Base-by-base conservation (phyloP, 208 protist species). In the Trypanosoma platydactyli region DNA sequence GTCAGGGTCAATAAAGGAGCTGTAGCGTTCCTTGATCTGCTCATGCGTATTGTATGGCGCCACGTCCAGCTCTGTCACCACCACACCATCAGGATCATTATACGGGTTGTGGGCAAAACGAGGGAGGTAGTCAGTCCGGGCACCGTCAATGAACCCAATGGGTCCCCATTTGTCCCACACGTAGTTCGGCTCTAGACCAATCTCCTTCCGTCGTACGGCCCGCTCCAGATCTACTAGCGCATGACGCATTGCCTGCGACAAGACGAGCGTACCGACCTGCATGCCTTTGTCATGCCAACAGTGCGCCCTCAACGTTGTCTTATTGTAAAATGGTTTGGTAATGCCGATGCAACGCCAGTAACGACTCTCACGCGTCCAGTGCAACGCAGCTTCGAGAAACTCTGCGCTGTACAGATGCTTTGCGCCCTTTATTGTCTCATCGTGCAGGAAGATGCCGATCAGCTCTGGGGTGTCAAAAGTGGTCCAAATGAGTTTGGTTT, bases 261-360 rank as follows among this genome's bases (percentile, higher is more conserved):
- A 69, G 22, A 89, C 83, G 11, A 94, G 64, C 38, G 88, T 93
- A 45, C 91, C 91, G 20, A 92, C 80, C 67, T 94, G 83, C 49
- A 86, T 64, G 16, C 91, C 91, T 27, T 81, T 80, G 53, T 94
- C 85, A 53, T 91, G 84, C 89, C 91, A 96, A 73, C 86, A 94
- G 68, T 96, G 88, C 40, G 85, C 86, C 7, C 91, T 84, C 38
- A 96, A 73, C 15, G 87, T 94, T 60, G 72, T 73, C 44, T 79
- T 84, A 71, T 94, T 75, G 56, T 89, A 94, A 46, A 96, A 96
- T 5, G 91, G 91, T 74, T 93, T 93, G 18, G 88, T 91, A 68
- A 96, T 94, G 38, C 91, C 91, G 52, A 96, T 91, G 64, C 84
- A 93, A 30, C 91, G 86, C 89, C 91, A 96, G 78, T 94, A 96